phyloP scores from a whole-genome alignment of 805 yeast species.

The Kregervanrija pseudodelftensis region DNA sequence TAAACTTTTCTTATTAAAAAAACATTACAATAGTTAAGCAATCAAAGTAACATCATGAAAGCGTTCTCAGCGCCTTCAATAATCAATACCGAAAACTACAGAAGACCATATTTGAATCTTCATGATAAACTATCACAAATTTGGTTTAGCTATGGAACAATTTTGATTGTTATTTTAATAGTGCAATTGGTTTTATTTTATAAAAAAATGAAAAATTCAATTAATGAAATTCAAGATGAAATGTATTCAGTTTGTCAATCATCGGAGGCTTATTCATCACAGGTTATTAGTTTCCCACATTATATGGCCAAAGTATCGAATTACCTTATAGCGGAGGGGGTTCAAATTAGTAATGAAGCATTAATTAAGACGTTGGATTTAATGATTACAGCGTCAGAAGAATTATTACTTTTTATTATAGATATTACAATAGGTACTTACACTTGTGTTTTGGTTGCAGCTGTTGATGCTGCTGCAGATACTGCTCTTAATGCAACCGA shows the following conservation, averaged over 20 bases:
- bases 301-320: slow-evolving; percentile 52
- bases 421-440: slow-evolving; percentile 81
- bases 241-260: slow-evolving; percentile 39
- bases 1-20: too few relatives aligned
- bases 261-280: slow-evolving; percentile 33
- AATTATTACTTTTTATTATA: slow-evolving; percentile 53
- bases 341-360: slow-evolving; percentile 43
- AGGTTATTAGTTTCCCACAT: slow-evolving; percentile 43
- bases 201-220: slow-evolving; percentile 34
- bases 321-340: slow-evolving; percentile 36
- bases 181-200: slow-evolving; percentile 57
- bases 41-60: neutral
- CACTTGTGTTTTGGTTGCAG: slow-evolving; percentile 70
- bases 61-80: slow-evolving; percentile 7
- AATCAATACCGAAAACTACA: slow-evolving; percentile 8
- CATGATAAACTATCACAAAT: slow-evolving; percentile 54
- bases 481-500: slow-evolving; percentile 72
- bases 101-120: slow-evolving; percentile 38
- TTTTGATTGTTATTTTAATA: slow-evolving; percentile 46
- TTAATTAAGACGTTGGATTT: slow-evolving; percentile 37
- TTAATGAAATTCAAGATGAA: slow-evolving; percentile 33
- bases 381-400: slow-evolving; percentile 50
- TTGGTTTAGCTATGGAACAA: slow-evolving; percentile 59
- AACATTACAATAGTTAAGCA: too few relatives aligned
- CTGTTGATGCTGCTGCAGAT: slow-evolving; percentile 64